Conservation (phyloP, 23 red algal species). For the Chondrus crispus region DNA sequence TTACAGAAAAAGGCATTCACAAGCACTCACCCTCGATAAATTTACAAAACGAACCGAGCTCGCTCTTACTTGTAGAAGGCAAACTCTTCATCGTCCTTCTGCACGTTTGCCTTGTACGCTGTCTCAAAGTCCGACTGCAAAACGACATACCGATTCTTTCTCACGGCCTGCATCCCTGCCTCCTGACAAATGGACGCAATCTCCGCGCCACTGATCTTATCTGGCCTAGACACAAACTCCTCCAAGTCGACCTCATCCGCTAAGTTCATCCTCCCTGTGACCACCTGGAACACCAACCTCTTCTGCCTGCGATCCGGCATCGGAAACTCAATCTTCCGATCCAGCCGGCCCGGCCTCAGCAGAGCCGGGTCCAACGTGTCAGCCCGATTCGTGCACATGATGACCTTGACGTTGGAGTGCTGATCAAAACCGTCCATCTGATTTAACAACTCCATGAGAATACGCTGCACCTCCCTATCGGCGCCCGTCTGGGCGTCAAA, state of each 20-base stretch:
- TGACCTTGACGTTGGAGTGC: constrained; percentile 95
- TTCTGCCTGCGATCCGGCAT: constrained; percentile 96
- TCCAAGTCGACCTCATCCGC: constrained; percentile 97
- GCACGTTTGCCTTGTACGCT: constrained; percentile 91
- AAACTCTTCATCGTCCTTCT: constrained; percentile 96
- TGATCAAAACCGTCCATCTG: constrained; percentile 99
- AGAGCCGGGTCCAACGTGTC: constrained; percentile 98
- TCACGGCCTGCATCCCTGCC: constrained; percentile 98
- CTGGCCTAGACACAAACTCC: constrained; percentile 95
- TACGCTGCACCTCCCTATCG: constrained; percentile 98
- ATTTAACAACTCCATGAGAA: constrained; percentile 99
- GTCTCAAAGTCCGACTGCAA: constrained; percentile 97
- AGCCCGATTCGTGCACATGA: constrained; percentile 99
- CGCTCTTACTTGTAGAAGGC: constrained; percentile 90
- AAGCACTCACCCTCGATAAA: no score
- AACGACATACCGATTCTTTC: constrained; percentile 94
- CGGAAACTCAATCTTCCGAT: constrained; percentile 99
- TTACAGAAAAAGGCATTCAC: no score
- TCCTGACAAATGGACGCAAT: constrained; percentile 99
- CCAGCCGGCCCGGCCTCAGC: constrained; percentile 89
- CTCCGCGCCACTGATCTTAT: constrained; percentile 93
- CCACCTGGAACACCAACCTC: constrained; percentile 91
- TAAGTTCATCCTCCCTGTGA: constrained; percentile 96
- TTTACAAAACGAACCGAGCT: not conserved
- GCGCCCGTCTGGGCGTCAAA: constrained; percentile 99